phyloP scores from a whole-genome alignment of 2,329 filamentous ascomycete genomes.

The Huntiella abstrusa region DNA sequence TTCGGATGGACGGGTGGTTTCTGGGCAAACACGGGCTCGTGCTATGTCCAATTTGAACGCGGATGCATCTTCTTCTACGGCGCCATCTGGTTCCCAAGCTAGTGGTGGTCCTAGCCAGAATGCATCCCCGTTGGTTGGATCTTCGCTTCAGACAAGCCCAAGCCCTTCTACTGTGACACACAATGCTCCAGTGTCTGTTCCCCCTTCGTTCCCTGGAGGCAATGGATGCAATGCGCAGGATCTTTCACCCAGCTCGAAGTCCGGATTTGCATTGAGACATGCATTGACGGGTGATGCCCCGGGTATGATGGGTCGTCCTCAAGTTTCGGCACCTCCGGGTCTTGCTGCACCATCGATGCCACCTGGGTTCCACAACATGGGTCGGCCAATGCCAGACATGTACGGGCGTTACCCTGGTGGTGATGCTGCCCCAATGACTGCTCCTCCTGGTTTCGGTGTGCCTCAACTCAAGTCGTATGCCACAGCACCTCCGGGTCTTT shows the following conservation, averaged over 20 bases:
- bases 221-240: slow-evolving; percentile 22
- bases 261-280: too few species aligned
- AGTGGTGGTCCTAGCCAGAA: slow-evolving; percentile 34
- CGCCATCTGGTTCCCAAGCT: slow-evolving; percentile 46
- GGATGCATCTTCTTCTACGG: slow-evolving; percentile 49
- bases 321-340: slow-evolving; percentile 4
- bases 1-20: slow-evolving; percentile 42
- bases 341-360: slow-evolving; percentile 15
- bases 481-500: slow-evolving; percentile 2
- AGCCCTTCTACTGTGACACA: slow-evolving; percentile 32
- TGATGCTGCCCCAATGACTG: slow-evolving; percentile 5
- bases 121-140: slow-evolving; percentile 39
- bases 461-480: slow-evolving; percentile 25
- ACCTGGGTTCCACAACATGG: slow-evolving; percentile 23
- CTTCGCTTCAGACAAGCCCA: slow-evolving; percentile 46
- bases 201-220: slow-evolving; percentile 11
- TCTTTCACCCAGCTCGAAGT: slow-evolving; percentile 39
- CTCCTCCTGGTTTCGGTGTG: slow-evolving; percentile 7
- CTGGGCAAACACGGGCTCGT: slow-evolving; percentile 58
- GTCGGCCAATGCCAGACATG: slow-evolving; percentile 8
- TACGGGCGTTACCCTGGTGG: slow-evolving; percentile 7
- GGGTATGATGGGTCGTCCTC: slow-evolving; percentile 14
- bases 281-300: too few species aligned
- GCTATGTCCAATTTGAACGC: slow-evolving; percentile 57
- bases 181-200: not conserved